Conservation (phyloP, 2,329 filamentous ascomycete genomes). For the Triangularia verruculosa region DNA sequence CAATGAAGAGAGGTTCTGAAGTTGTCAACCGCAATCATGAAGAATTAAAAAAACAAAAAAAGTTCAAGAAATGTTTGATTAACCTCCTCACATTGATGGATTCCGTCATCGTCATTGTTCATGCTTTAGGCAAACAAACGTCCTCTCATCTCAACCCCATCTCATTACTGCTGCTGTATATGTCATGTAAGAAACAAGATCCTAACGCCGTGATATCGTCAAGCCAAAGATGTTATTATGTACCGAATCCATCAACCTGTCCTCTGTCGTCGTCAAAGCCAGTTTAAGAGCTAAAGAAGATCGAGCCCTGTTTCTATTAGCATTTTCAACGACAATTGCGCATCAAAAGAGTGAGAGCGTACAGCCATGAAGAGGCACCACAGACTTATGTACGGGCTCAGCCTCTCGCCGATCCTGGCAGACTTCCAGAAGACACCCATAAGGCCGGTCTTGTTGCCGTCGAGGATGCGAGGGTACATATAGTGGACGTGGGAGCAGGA, state of each 20-base stretch:
- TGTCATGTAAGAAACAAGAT: background rate
- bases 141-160: background rate
- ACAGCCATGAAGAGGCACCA: conserved; percentile 95
- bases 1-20: background rate
- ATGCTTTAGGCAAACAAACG: background rate
- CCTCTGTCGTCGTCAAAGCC: background rate
- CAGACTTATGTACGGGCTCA: conserved; percentile 93
- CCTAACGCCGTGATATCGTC: background rate
- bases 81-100: background rate
- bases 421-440: conserved; percentile 95
- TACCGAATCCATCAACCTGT: background rate
- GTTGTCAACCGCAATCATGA: background rate
- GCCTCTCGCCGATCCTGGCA: conserved; percentile 83
- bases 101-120: background rate
- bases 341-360: conserved; percentile 29
- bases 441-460: conserved; percentile 90
- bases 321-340: background rate
- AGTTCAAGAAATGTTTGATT: background rate
- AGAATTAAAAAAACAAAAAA: background rate
- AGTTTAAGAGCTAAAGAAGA: conserved; percentile 1
- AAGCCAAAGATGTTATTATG: background rate
- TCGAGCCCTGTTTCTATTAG: background rate
- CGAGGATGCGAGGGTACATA: conserved; percentile 83
- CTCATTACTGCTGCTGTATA: background rate
- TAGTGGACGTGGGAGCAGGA: conserved; percentile 92